These are phyloP conservation scores for Citrus cavaleriei DNA, from an alignment of 345 rosid genomes.

Conservation along the genomic window DNA sequence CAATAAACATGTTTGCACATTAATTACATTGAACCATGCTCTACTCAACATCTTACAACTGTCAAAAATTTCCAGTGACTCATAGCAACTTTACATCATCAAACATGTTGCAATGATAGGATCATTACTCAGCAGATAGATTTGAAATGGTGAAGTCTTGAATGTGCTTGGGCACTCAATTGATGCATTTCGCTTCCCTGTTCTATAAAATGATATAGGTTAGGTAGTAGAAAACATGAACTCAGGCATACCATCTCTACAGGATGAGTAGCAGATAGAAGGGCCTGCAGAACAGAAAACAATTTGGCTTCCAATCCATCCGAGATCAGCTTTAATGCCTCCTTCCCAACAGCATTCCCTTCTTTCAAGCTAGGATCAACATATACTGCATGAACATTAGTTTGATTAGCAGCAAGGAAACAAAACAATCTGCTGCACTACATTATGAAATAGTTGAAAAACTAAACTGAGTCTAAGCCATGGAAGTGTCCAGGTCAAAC, in stretches of 20 bases:
- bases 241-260: slow-evolving; percentile 57
- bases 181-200: not conserved
- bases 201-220: not conserved
- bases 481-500: not conserved
- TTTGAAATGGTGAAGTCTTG: not conserved
- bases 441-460: not conserved
- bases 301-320: slow-evolving; percentile 74
- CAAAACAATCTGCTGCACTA: not conserved
- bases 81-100: not conserved
- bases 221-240: slow-evolving; percentile 1
- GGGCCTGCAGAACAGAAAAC: slow-evolving; percentile 51
- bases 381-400: slow-evolving; percentile 51
- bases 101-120: not conserved
- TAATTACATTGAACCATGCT: not conserved
- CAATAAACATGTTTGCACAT: not conserved
- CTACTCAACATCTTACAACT: not conserved
- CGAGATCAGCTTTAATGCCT: slow-evolving; percentile 63
- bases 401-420: not conserved
- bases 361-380: slow-evolving; percentile 41
- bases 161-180: not conserved
- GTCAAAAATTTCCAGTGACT: not conserved
- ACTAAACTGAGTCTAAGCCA: not conserved
- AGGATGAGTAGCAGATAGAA: slow-evolving; percentile 59
- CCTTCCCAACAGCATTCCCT: slow-evolving; percentile 39
- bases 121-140: not conserved